Evolutionary conservation across 306 rosid genomes (phyloP).

Genomic region (Quercus variabilis): DNA sequence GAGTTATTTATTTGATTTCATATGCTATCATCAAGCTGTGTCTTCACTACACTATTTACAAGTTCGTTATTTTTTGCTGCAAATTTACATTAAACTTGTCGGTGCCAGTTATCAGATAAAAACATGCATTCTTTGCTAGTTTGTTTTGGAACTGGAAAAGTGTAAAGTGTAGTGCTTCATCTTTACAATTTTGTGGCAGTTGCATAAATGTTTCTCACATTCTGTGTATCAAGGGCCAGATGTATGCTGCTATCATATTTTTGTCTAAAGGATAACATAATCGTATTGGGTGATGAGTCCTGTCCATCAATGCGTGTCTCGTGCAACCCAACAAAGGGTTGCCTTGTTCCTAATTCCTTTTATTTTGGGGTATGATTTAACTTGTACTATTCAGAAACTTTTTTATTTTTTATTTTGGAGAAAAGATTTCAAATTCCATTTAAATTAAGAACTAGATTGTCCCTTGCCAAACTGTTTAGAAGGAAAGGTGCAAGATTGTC

Average conservation of each 20-base stretch:
- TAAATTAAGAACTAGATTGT: no score
- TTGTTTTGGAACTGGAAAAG: no score
- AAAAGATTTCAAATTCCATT: no score
- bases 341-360: background rate
- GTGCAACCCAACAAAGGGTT: background rate
- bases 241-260: no score
- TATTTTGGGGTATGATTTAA: no score
- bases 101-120: background rate
- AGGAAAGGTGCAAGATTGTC: no score
- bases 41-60: constrained; percentile 9
- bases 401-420: no score
- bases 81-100: background rate
- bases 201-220: background rate
- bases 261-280: background rate
- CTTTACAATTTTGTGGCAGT: background rate
- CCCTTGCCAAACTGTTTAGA: no score
- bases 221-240: background rate
- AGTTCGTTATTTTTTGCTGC: constrained; percentile 13
- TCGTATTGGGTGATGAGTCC: background rate
- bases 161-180: no score
- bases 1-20: constrained; percentile 46
- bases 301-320: background rate
- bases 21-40: constrained; percentile 32
- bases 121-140: background rate
- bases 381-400: no score